Percentiles rank a stretch among this genome's conserved stretches.
Evolutionary conservation across 2,329 filamentous ascomycete species (phyloP).

Genomic region (Zymoseptoria tritici): DNA sequence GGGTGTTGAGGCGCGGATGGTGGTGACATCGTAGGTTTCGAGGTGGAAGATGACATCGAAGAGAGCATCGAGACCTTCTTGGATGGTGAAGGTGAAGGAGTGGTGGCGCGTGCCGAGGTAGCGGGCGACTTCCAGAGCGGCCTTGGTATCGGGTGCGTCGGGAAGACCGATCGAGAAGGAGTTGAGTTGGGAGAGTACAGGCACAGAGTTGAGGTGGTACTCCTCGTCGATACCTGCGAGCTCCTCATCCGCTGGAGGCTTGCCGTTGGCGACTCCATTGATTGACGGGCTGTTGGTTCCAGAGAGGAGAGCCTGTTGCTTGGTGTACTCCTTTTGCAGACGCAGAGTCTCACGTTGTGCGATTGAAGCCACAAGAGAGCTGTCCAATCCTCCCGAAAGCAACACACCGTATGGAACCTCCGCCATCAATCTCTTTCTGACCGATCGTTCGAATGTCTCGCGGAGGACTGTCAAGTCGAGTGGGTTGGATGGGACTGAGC

Average conservation of each 20-base stretch:
- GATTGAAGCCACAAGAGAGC: constrained; percentile 88
- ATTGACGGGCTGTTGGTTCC: constrained; percentile 23
- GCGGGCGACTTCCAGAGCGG: constrained; percentile 85
- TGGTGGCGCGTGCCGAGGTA: constrained; percentile 98
- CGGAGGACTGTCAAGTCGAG: constrained; percentile 78
- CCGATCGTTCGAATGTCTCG: constrained; percentile 76
- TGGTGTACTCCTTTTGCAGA: constrained; percentile 47
- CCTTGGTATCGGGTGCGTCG: constrained; percentile 83
- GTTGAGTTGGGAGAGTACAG: constrained; percentile 89
- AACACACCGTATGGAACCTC: constrained; percentile 97
- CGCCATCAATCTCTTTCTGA: constrained; percentile 95
- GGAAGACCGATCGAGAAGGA: constrained; percentile 98
- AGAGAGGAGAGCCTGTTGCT: constrained; percentile 34
- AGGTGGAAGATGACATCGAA: constrained; percentile 98
- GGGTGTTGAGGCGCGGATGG: constrained; percentile 93
- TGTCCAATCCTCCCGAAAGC: constrained; percentile 90
- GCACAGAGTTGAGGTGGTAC: constrained; percentile 80
- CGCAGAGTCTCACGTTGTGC: constrained; percentile 86
- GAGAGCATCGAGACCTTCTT: constrained; percentile 92
- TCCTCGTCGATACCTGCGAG: constrained; percentile 93
- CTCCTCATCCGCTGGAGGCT: constrained; percentile 54
- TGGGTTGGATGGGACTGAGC: constrained; percentile 68
- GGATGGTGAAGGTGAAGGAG: constrained; percentile 95
- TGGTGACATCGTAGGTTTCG: constrained; percentile 96
- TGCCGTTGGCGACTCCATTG: constrained; percentile 35